These are phyloP conservation scores for Pythium phragmiticola DNA, from an alignment of 352 stramenopile genomes.

Conservation along the genomic window DNA sequence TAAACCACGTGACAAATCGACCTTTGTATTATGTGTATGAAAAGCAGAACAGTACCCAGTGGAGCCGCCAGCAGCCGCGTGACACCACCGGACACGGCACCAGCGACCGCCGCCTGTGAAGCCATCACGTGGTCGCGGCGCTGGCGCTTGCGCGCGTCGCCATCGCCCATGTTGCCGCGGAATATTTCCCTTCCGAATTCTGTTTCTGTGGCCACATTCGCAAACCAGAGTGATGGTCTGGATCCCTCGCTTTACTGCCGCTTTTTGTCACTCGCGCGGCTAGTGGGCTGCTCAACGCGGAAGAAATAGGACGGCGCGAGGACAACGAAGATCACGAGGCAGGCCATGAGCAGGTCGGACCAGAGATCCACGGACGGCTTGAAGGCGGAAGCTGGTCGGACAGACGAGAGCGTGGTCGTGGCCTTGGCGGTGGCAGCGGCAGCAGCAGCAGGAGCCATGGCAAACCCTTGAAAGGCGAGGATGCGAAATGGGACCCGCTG, in stretches of 20 bases:
- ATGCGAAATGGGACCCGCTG: conserved; percentile 14
- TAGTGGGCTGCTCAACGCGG: conserved; percentile 20
- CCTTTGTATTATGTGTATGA: conserved; percentile 5
- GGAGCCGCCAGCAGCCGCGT: conserved; percentile 75
- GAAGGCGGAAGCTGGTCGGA: not conserved
- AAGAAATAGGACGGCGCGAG: conserved; percentile 65
- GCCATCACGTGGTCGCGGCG: conserved; percentile 29
- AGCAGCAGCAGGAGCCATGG: not conserved
- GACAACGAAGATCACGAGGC: conserved; percentile 62
- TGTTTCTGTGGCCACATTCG: not conserved
- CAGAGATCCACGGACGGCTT: conserved; percentile 36
- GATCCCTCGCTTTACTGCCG: conserved; percentile 16
- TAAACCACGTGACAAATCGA: conserved; percentile 4
- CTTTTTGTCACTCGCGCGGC: conserved; percentile 20
- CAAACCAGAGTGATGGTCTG: conserved; percentile 10
- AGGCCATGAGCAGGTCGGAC: conserved; percentile 56
- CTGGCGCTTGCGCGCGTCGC: conserved; percentile 15
- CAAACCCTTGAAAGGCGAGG: not conserved
- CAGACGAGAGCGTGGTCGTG: conserved; percentile 3
- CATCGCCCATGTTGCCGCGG: conserved; percentile 15
- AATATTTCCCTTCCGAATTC: not conserved
- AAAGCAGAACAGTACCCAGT: conserved; percentile 36
- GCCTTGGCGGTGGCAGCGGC: not conserved
- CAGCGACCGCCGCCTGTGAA: conserved; percentile 53
- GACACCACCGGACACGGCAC: conserved; percentile 56